Conservation (phyloP, 768 basidiomycete genomes). For the Tulasnella sp. region DNA sequence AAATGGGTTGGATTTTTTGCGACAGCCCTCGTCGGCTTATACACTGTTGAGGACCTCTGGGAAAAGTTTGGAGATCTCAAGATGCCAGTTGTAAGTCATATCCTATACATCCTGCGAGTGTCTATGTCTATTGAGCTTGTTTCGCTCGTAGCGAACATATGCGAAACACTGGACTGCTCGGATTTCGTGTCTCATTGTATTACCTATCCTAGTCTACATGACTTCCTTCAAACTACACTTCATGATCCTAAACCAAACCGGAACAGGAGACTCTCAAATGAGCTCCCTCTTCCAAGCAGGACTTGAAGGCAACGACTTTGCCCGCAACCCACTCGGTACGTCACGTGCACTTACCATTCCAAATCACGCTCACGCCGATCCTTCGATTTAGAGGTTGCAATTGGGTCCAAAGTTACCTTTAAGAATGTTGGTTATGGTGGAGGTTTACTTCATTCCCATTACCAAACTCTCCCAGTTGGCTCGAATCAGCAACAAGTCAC, state of each 20-base stretch:
- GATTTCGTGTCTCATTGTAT: slow-evolving; percentile 66
- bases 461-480: slow-evolving; percentile 87
- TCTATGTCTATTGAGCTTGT: slow-evolving; percentile 12
- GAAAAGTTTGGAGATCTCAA: slow-evolving; percentile 92
- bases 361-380: background rate
- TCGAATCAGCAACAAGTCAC: slow-evolving; percentile 94
- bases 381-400: slow-evolving; percentile 54
- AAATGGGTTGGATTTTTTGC: slow-evolving; percentile 96
- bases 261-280: slow-evolving; percentile 98
- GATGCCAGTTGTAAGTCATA: slow-evolving; percentile 64
- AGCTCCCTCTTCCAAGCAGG: slow-evolving; percentile 97
- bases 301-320: slow-evolving; percentile 85
- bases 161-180: slow-evolving; percentile 83
- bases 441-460: slow-evolving; percentile 89
- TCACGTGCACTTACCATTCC: background rate
- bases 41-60: slow-evolving; percentile 97
- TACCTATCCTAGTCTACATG: slow-evolving; percentile 90
- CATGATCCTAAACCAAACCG: slow-evolving; percentile 81
- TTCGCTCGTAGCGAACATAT: slow-evolving; percentile 56
- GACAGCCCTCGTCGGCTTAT: slow-evolving; percentile 85
- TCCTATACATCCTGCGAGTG: background rate
- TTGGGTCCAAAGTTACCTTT: slow-evolving; percentile 79
- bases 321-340: slow-evolving; percentile 74
- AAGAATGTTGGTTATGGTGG: slow-evolving; percentile 99
- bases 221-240: slow-evolving; percentile 94